Percentiles rank a stretch among this genome's conserved stretches.
These are phyloP conservation scores for Debaryomycetaceae sp. DNA, from an alignment of 1,139 yeast species.

Conservation along the genomic window DNA sequence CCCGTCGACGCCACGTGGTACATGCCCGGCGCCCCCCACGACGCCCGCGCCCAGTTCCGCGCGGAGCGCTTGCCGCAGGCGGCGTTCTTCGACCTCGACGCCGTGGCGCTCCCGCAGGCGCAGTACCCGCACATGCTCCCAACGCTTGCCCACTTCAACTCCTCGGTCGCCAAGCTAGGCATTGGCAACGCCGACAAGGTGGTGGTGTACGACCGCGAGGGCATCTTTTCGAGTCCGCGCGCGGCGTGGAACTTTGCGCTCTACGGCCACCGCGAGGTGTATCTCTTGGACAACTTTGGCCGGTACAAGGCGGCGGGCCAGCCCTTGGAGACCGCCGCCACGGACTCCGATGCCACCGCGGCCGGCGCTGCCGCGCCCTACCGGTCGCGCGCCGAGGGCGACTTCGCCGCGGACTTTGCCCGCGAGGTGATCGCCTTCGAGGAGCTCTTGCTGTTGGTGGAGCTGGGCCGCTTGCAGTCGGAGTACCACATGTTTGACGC, in stretches of 20 bases:
- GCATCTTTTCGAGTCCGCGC: constrained; percentile 84
- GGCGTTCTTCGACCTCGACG: constrained; percentile 78
- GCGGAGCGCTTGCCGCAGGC: constrained; percentile 62
- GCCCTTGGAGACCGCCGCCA: constrained; percentile 22
- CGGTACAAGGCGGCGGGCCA: constrained; percentile 34
- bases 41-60: constrained; percentile 56
- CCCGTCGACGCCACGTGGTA: constrained; percentile 93
- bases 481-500: constrained; percentile 72
- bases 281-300: constrained; percentile 65
- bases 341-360: constrained; percentile 13
- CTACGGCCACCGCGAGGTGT: constrained; percentile 69
- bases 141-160: constrained; percentile 46
- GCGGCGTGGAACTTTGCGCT: constrained; percentile 84
- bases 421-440: constrained; percentile 59
- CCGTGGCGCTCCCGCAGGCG: constrained; percentile 51
- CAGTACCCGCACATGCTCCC: constrained; percentile 92
- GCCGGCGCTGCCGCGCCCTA: constrained; percentile 11
- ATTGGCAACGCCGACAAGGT: constrained; percentile 49
- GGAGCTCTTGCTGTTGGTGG: constrained; percentile 54
- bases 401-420: constrained; percentile 28
- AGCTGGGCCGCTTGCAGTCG: constrained; percentile 40
- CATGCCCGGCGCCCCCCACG: constrained; percentile 67
- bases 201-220: constrained; percentile 82
- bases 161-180: constrained; percentile 47
- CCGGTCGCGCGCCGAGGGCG: constrained; percentile 19